Evolutionary conservation across 1,284 basidiomycete species (phyloP), one percentile per base, ranked within the genome.

Genomic region (Boletellus deceptivus): DNA sequence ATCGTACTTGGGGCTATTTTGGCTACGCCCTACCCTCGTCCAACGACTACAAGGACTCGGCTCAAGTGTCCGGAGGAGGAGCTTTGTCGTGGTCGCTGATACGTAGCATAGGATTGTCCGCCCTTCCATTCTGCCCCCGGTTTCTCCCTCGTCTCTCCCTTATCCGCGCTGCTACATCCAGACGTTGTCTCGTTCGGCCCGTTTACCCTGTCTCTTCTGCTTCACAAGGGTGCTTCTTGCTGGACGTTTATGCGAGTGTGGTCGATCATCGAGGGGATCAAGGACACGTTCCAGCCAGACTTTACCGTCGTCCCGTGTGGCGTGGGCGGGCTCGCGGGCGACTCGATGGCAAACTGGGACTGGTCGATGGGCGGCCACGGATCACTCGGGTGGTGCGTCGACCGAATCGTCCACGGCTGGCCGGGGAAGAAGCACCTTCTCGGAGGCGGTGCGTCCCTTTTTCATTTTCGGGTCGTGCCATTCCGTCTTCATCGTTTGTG

Each of bases 231-330:
- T 6, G 82, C 89, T 0, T 84, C 84, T 0, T 66, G 74, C 29
- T 38, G 60, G 8, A 90, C 89, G 0, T 86, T 90, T 59, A 63
- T 67, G 0, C 72, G 78, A 0, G 71, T 91, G 17, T 93, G 86
- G 84, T 62, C 69, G 0, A 65, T 73, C 42, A 73, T 94, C 6
- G 83, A 92, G 58, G 69, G 68, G 1, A 71, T 94, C 16, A 78
- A 72, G 45, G 71, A 75, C 7, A 77, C 79, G 0, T 95, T 89
- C 67, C 59, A 72, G 1, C 93, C 94, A 0, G 86, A 94, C 57
- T 90, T 82, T 58, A 69, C 93, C 3, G 79, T 96, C 0, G 65
- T 97, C 0, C 93, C 97, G 63, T 91, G 92, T 52, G 94, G 94
- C 2, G 81, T 83, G 0, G 94, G 98, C 57, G 91, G 86, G 0